Evolutionary conservation across 345 rosid species (phyloP).

Genomic region (Anastatica hierochuntica): DNA sequence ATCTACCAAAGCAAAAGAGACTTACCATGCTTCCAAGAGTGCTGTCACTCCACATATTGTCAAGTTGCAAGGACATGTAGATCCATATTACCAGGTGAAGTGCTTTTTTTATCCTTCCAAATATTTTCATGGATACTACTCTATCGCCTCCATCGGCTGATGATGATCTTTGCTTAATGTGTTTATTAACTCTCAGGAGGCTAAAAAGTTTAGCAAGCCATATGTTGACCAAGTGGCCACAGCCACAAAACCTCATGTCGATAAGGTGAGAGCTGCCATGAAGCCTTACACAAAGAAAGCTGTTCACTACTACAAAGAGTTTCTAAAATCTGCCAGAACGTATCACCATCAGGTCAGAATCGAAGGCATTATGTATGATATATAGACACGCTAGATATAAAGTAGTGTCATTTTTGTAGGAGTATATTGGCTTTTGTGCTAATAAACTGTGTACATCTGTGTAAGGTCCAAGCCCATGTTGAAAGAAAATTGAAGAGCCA

Average conservation of each 20-base stretch:
- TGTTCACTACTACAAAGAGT: slow-evolving; percentile 52
- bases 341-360: slow-evolving; percentile 83
- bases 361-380: too few relatives aligned
- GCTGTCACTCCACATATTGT: slow-evolving; percentile 50
- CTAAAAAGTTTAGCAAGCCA: slow-evolving; percentile 77
- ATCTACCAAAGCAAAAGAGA: slow-evolving; percentile 43
- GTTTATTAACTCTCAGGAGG: slow-evolving; percentile 38
- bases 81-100: slow-evolving; percentile 27
- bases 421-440: slow-evolving; percentile 22
- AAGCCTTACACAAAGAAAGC: slow-evolving; percentile 69
- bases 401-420: slow-evolving; percentile 30
- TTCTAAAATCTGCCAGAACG: slow-evolving; percentile 65
- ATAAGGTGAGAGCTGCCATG: slow-evolving; percentile 46
- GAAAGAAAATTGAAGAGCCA: slow-evolving; percentile 55
- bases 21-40: slow-evolving; percentile 39
- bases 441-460: slow-evolving; percentile 16
- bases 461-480: slow-evolving; percentile 57
- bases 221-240: slow-evolving; percentile 75
- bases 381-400: slow-evolving; percentile 4
- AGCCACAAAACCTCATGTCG: slow-evolving; percentile 78
- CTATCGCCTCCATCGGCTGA: not conserved
- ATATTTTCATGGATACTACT: not conserved
- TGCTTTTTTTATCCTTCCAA: not conserved
- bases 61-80: slow-evolving; percentile 33
- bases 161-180: not conserved